Evolutionary conservation across 345 rosid genomes (phyloP).

Genomic region (Fremontodendron californicum): DNA sequence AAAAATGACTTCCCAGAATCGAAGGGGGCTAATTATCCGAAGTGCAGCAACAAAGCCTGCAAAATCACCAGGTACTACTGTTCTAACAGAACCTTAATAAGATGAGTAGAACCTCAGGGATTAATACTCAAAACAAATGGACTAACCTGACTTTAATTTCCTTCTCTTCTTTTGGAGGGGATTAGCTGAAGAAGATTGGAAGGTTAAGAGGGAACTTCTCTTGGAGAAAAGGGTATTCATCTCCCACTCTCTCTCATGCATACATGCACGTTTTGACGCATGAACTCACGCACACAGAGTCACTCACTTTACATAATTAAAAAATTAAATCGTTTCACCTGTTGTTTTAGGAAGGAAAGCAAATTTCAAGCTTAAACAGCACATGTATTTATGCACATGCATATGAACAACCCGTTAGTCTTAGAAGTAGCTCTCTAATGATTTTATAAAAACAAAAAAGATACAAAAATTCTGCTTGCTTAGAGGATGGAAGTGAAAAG

Average conservation of each 20-base stretch:
- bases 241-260: not conserved
- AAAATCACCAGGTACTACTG: conserved; percentile 73
- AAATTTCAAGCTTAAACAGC: not conserved
- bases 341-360: not conserved
- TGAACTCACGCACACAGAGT: too few relatives aligned
- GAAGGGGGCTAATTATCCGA: conserved; percentile 37
- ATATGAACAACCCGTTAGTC: not conserved
- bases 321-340: not conserved
- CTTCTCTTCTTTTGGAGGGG: conserved; percentile 39
- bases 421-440: not conserved
- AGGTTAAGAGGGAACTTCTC: conserved; percentile 69
- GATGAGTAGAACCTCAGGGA: not conserved
- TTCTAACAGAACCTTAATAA: conserved; percentile 6
- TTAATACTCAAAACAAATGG: conserved; percentile 5
- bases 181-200: conserved; percentile 98
- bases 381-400: not conserved
- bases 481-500: not conserved
- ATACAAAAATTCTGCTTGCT: not conserved
- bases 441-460: not conserved
- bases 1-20: conserved; percentile 17
- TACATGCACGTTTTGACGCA: not conserved
- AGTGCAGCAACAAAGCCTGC: conserved; percentile 75
- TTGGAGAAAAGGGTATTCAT: conserved; percentile 67
- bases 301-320: not conserved
- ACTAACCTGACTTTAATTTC: conserved; percentile 14